Evolutionary conservation across 495 filamentous ascomycete genomes (phyloP).

Genomic region (Talaromyces nanjingensis): DNA sequence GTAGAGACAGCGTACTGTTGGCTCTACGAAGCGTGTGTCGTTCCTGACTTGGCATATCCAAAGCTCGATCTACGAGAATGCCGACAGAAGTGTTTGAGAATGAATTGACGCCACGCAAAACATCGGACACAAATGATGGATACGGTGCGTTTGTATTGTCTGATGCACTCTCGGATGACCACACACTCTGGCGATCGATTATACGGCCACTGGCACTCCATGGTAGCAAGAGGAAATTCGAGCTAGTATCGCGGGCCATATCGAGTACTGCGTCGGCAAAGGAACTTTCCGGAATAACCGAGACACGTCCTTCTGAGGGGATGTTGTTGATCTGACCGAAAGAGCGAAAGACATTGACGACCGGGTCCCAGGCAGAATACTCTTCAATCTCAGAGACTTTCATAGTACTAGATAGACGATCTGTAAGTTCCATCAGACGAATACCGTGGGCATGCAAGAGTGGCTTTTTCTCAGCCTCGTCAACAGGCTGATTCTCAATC

Average conservation of each 20-base stretch:
- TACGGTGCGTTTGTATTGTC: conserved; percentile 41
- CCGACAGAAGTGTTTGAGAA: conserved; percentile 56
- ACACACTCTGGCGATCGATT: conserved; percentile 45
- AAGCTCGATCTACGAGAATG: conserved; percentile 75
- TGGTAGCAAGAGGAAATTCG: conserved; percentile 80
- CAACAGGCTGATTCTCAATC: conserved; percentile 4
- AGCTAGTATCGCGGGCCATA: conserved; percentile 57
- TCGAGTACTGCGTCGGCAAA: conserved; percentile 70
- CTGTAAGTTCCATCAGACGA: conserved; percentile 79
- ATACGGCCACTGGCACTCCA: conserved; percentile 83
- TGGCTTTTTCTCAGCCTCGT: conserved; percentile 16
- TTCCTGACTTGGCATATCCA: conserved; percentile 33
- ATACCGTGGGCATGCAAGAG: conserved; percentile 79
- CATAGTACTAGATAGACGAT: conserved; percentile 94
- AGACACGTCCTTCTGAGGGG: conserved; percentile 71
- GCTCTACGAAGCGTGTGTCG: conserved; percentile 41
- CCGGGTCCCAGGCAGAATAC: conserved; percentile 70
- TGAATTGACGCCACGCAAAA: conserved; percentile 13
- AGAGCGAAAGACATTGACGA: conserved; percentile 85
- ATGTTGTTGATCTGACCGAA: conserved; percentile 83
- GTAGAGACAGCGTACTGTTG: conserved; percentile 52
- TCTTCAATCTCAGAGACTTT: conserved; percentile 79
- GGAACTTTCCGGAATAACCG: conserved; percentile 65
- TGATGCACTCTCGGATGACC: conserved; percentile 19
- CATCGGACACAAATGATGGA: conserved; percentile 58